Evolutionary conservation across 306 rosid genomes (phyloP).

Genomic region (Castanopsis chinensis): DNA sequence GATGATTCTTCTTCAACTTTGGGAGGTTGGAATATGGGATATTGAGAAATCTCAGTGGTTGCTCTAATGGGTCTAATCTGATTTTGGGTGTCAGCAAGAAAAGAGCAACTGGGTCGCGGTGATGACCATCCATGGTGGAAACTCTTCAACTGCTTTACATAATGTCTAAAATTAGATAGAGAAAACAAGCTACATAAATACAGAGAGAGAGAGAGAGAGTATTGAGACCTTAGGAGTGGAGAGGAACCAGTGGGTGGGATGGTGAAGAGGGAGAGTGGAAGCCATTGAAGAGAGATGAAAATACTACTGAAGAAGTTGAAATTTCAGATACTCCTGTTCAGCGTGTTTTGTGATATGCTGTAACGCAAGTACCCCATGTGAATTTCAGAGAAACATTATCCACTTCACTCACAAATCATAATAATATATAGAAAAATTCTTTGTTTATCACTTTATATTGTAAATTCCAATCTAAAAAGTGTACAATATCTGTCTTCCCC

Average conservation of each 20-base stretch:
- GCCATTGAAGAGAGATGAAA: slow-evolving; percentile 46
- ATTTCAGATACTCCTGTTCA: not conserved
- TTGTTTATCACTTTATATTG: too few relatives aligned
- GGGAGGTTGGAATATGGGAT: slow-evolving; percentile 60
- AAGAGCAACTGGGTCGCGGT: slow-evolving; percentile 42
- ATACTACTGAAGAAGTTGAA: too few relatives aligned
- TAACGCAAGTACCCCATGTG: not conserved
- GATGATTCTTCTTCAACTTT: slow-evolving; percentile 49
- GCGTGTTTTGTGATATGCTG: not conserved
- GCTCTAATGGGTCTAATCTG: slow-evolving; percentile 54
- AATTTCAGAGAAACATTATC: not conserved
- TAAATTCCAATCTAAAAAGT: too few relatives aligned
- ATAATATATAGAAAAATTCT: too few relatives aligned
- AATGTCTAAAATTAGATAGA: not conserved
- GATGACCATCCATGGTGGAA: slow-evolving; percentile 41
- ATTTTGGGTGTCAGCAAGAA: slow-evolving; percentile 24
- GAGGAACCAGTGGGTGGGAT: slow-evolving; percentile 47
- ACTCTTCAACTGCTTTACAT: slow-evolving; percentile 44
- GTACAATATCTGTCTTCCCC: too few relatives aligned
- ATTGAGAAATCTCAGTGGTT: slow-evolving; percentile 44
- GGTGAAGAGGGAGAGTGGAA: slow-evolving; percentile 56
- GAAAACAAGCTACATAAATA: not conserved
- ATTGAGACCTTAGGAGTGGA: slow-evolving; percentile 55
- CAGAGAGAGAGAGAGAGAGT: slow-evolving; percentile 9
- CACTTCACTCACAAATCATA: not conserved